Percentiles rank a stretch among this genome's conserved stretches.
These are phyloP conservation scores for Groenewaldozyma tartarivorans DNA, from an alignment of 805 yeast species.

Conservation along the genomic window DNA sequence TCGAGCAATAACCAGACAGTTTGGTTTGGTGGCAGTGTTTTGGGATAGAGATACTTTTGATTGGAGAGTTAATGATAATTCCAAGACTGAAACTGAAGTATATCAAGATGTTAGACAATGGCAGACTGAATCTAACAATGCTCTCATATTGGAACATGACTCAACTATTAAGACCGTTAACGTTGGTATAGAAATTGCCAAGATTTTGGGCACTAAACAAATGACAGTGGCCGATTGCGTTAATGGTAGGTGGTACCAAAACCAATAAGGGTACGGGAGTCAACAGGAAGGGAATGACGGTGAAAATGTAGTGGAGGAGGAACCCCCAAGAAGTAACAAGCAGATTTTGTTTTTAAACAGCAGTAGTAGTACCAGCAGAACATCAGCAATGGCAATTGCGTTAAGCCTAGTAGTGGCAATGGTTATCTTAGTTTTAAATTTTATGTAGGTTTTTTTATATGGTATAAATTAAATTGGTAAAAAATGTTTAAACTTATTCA, in stretches of 20 bases:
- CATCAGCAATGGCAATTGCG: no score
- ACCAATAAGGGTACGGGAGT: constrained; percentile 8
- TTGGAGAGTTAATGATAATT: constrained; percentile 61
- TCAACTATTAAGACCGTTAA: constrained; percentile 56
- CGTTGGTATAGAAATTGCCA: constrained; percentile 50
- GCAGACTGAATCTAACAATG: constrained; percentile 33
- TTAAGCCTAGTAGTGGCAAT: no score
- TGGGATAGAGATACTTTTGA: constrained; percentile 93
- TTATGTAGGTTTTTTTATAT: no score
- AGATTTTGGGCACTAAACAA: constrained; percentile 51
- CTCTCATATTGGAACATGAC: constrained; percentile 84
- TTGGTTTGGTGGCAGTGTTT: constrained; percentile 78
- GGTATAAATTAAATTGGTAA: no score
- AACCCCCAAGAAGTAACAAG: background rate
- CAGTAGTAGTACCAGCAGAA: no score
- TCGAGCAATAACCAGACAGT: constrained; percentile 65
- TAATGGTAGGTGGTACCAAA: constrained; percentile 36
- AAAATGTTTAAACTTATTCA: no score
- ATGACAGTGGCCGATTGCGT: constrained; percentile 73
- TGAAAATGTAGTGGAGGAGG: background rate
- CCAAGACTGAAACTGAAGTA: constrained; percentile 45
- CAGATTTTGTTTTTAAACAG: background rate
- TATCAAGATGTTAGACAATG: constrained; percentile 47
- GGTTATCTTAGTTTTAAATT: no score
- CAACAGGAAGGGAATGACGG: background rate